These are phyloP conservation scores for Epicoccum nigrum DNA, from an alignment of 2,329 filamentous ascomycete species.

Conservation along the genomic window DNA sequence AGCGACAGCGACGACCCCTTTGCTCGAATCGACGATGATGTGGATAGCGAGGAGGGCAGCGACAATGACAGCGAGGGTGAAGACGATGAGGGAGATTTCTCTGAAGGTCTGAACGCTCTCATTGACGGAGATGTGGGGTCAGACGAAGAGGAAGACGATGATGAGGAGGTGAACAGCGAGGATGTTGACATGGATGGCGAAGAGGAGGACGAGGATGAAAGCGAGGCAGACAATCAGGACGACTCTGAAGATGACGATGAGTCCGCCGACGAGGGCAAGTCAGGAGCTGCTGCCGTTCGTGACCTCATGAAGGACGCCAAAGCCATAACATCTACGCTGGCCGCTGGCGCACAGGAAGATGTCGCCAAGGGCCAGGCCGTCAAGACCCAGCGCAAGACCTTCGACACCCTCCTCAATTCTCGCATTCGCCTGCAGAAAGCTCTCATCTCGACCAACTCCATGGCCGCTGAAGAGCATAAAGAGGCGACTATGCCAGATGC, in stretches of 20 bases:
- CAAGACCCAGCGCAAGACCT: conserved; percentile 81
- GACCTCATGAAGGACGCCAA: conserved; percentile 72
- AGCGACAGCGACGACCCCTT: conserved; percentile 62
- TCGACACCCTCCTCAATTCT: conserved; percentile 86
- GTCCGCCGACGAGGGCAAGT: conserved; percentile 28
- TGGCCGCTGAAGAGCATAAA: conserved; percentile 32
- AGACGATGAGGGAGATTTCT: conserved; percentile 33
- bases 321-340: conserved; percentile 67
- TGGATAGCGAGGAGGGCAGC: conserved; percentile 38
- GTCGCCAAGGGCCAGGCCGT: conserved; percentile 85
- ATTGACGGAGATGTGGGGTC: conserved; percentile 57
- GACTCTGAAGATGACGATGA: conserved; percentile 48
- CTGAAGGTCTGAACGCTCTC: conserved; percentile 49
- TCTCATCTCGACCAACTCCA: conserved; percentile 78
- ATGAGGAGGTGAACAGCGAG: conserved; percentile 39
- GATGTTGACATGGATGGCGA: conserved; percentile 53
- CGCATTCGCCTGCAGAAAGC: conserved; percentile 94
- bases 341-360: conserved; percentile 74
- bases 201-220: conserved; percentile 58
- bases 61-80: conserved; percentile 19
- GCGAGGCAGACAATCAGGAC: conserved; percentile 57
- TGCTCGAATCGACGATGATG: conserved; percentile 52
- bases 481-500: conserved; percentile 52
- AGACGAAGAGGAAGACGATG: conserved; percentile 56
- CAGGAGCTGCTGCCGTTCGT: conserved; percentile 62